phyloP scores from a whole-genome alignment of 2,329 filamentous ascomycete species.

The Claviceps africana region DNA sequence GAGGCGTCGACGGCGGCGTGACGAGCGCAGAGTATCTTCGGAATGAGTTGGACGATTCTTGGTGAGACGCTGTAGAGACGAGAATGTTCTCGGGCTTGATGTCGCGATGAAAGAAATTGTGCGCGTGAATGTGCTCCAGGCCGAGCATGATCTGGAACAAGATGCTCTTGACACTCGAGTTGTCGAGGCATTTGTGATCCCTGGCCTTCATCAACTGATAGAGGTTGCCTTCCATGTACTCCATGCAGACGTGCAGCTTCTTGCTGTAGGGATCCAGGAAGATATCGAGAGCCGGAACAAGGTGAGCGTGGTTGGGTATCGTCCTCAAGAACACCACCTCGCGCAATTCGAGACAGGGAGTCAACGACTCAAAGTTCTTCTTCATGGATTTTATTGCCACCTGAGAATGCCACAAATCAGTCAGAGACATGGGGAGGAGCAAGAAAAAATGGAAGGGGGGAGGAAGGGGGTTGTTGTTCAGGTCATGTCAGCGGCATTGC shows the following conservation, averaged over 20 bases:
- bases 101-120: constrained; percentile 96
- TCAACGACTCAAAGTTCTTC: constrained; percentile 91
- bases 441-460: neutral
- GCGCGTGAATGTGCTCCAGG: constrained; percentile 91
- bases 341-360: constrained; percentile 78
- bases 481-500: constrained; percentile 5
- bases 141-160: constrained; percentile 94
- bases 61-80: constrained; percentile 76
- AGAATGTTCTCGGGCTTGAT: constrained; percentile 99
- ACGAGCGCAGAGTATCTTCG: constrained; percentile 85
- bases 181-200: constrained; percentile 87
- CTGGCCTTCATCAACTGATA: constrained; percentile 98
- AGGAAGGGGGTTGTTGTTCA: neutral
- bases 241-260: constrained; percentile 96
- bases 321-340: constrained; percentile 95
- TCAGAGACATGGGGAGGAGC: constrained; percentile 5
- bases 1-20: constrained; percentile 87
- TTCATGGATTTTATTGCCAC: constrained; percentile 99
- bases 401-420: constrained; percentile 29
- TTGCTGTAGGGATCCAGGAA: constrained; percentile 93
- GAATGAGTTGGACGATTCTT: constrained; percentile 73
- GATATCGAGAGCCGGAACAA: constrained; percentile 95
- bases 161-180: constrained; percentile 89
- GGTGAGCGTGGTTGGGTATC: constrained; percentile 72
- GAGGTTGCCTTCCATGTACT: constrained; percentile 98